These are phyloP conservation scores for Puya raimondii DNA, from an alignment of 176 grass and related monocot species.

Conservation along the genomic window DNA sequence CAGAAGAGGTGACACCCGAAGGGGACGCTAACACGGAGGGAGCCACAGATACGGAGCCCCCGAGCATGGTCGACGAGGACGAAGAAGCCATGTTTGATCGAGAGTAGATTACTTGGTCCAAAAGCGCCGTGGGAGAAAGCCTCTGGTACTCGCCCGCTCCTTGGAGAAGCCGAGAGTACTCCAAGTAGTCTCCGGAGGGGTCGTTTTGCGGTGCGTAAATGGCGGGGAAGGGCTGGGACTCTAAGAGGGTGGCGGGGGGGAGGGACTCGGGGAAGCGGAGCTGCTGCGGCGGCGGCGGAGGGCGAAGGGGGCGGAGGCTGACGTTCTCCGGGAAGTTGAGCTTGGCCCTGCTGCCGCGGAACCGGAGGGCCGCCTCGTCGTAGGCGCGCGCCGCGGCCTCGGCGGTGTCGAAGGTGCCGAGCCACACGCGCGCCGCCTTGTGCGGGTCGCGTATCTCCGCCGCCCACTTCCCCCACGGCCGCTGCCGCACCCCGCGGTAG, in stretches of 20 bases:
- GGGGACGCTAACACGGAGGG: neutral
- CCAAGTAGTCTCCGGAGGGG: slow-evolving; percentile 18
- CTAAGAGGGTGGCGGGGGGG: slow-evolving; percentile 10
- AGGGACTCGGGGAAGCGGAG: neutral
- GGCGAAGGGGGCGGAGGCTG: slow-evolving; percentile 1
- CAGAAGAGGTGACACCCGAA: neutral
- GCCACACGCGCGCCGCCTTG: slow-evolving; percentile 82
- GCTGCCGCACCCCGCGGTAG: slow-evolving; percentile 56
- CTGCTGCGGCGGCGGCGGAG: neutral
- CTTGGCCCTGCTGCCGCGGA: slow-evolving; percentile 57
- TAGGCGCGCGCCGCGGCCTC: slow-evolving; percentile 76
- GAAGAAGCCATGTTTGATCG: too few species aligned
- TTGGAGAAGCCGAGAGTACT: slow-evolving; percentile 34
- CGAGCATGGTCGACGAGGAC: neutral
- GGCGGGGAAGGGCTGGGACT: slow-evolving; percentile 6
- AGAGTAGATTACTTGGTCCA: slow-evolving; percentile 8
- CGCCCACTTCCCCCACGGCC: slow-evolving; percentile 90
- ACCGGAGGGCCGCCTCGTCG: slow-evolving; percentile 62
- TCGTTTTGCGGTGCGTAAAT: neutral
- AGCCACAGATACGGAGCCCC: neutral
- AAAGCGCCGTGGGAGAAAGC: slow-evolving; percentile 19
- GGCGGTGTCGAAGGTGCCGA: slow-evolving; percentile 76
- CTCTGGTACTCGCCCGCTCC: neutral
- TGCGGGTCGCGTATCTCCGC: slow-evolving; percentile 82
- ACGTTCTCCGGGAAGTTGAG: slow-evolving; percentile 70